These are phyloP conservation scores for Salvia miltiorrhiza DNA, from an alignment of 257 asterid genomes.

Conservation along the genomic window DNA sequence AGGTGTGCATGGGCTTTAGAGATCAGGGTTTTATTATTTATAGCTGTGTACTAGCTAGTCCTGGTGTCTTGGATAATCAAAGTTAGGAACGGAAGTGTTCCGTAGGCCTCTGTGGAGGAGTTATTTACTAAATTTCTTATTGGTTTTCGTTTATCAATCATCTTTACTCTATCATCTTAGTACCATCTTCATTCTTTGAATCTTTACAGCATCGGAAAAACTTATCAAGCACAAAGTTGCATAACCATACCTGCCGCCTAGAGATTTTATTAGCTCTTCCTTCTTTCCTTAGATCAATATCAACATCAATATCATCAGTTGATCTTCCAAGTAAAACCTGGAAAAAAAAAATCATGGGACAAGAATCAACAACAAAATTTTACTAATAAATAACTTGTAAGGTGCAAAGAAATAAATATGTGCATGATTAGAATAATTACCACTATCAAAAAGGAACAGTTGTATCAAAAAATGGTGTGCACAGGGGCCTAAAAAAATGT, in stretches of 20 bases:
- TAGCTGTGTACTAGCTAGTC: too few species aligned
- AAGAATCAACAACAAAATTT: conserved; percentile 2
- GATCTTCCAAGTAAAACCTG: conserved; percentile 96
- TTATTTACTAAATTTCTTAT: too few species aligned
- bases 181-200: conserved; percentile 9
- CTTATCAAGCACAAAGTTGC: not conserved
- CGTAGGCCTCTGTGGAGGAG: too few species aligned
- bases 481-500: not conserved
- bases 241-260: conserved; percentile 76
- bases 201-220: not conserved
- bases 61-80: too few species aligned
- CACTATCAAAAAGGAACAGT: not conserved
- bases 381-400: not conserved
- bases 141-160: too few species aligned
- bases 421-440: not conserved
- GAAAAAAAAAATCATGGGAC: conserved; percentile 9
- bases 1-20: too few species aligned
- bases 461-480: not conserved
- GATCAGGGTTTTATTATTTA: too few species aligned
- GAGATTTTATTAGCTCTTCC: conserved; percentile 95
- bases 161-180: too few species aligned
- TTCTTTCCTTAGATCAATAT: conserved; percentile 88
- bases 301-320: conserved; percentile 81
- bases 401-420: not conserved
- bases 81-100: too few species aligned